Evolutionary conservation across 371 early-diverging fungal species (phyloP).

Genomic region (Mucor saturninus): DNA sequence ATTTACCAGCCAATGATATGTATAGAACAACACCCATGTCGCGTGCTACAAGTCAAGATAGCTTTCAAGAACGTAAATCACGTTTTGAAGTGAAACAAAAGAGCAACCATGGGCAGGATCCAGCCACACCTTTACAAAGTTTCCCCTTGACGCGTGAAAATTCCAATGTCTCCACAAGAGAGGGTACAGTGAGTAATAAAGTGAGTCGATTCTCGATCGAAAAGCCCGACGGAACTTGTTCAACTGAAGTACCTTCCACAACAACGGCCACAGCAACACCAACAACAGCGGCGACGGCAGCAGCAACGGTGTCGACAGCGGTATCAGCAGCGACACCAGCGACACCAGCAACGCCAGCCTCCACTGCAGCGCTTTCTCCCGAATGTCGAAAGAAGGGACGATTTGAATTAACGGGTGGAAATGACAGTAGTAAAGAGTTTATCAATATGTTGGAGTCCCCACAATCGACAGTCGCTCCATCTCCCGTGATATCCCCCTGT

Average conservation of each 20-base stretch:
- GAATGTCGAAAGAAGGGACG: constrained; percentile 40
- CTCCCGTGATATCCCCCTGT: constrained; percentile 36
- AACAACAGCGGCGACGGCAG: too few relatives aligned
- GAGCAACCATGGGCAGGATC: constrained; percentile 7
- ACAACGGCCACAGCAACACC: too few relatives aligned
- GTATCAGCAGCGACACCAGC: too few relatives aligned
- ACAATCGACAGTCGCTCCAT: constrained; percentile 18
- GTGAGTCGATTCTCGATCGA: constrained; percentile 42
- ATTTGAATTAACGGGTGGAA: constrained; percentile 38
- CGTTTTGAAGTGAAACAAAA: constrained; percentile 34
- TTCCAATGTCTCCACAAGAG: constrained; percentile 22
- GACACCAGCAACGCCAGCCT: too few relatives aligned
- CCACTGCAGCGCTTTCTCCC: constrained; percentile 7
- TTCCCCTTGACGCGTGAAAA: constrained; percentile 34
- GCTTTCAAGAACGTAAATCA: constrained; percentile 33
- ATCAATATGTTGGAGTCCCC: constrained; percentile 15
- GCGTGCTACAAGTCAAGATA: constrained; percentile 23
- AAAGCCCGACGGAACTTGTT: constrained; percentile 18
- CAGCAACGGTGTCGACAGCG: too few relatives aligned
- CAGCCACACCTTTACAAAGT: constrained; percentile 12
- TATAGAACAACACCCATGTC: constrained; percentile 13
- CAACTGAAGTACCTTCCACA: neutral
- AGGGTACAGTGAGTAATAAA: constrained; percentile 13
- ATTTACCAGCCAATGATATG: neutral
- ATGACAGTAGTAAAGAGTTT: constrained; percentile 4